Evolutionary conservation across 257 asterid genomes (phyloP).

Genomic region (Salvia hispanica): DNA sequence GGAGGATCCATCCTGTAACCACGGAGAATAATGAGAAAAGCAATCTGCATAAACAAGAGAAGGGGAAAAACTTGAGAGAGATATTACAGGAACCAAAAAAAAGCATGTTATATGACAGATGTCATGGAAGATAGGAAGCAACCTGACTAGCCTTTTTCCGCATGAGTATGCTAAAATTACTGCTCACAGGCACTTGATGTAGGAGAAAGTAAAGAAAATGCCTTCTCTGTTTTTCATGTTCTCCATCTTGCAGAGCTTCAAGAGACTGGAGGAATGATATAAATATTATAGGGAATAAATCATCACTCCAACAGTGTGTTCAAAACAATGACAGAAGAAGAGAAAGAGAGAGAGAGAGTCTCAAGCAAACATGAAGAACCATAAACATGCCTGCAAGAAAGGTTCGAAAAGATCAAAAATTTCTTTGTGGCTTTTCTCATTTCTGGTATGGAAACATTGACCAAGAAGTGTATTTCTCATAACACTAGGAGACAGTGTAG

Average conservation of each 20-base stretch:
- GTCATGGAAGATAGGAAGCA: slow-evolving; percentile 29
- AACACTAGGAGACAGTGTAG: slow-evolving; percentile 90
- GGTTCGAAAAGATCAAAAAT: slow-evolving; percentile 98
- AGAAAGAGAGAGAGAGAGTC: slow-evolving; percentile 11
- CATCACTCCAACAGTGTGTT: slow-evolving; percentile 18
- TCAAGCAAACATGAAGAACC: slow-evolving; percentile 25
- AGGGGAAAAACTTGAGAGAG: slow-evolving; percentile 27
- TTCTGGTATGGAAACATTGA: slow-evolving; percentile 97
- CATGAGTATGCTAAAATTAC: slow-evolving; percentile 90
- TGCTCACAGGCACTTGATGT: slow-evolving; percentile 96
- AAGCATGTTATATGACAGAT: slow-evolving; percentile 27
- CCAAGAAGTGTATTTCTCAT: slow-evolving; percentile 96
- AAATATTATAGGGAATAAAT: slow-evolving; percentile 25
- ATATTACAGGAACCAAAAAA: slow-evolving; percentile 28
- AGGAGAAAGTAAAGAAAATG: slow-evolving; percentile 88
- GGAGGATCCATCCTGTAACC: slow-evolving; percentile 98
- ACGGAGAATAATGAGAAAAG: slow-evolving; percentile 76
- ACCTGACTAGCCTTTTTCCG: slow-evolving; percentile 97
- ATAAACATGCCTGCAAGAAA: slow-evolving; percentile 79
- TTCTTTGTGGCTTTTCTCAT: slow-evolving; percentile 97
- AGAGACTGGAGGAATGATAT: slow-evolving; percentile 68
- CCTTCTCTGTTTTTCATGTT: slow-evolving; percentile 93
- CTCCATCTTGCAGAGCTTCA: slow-evolving; percentile 98
- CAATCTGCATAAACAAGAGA: slow-evolving; percentile 59
- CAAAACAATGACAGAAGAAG: slow-evolving; percentile 8